Evolutionary conservation across 2,329 filamentous ascomycete genomes (phyloP), one percentile per base, ranked within the genome.

Genomic region (Scedosporium minutisporum): DNA sequence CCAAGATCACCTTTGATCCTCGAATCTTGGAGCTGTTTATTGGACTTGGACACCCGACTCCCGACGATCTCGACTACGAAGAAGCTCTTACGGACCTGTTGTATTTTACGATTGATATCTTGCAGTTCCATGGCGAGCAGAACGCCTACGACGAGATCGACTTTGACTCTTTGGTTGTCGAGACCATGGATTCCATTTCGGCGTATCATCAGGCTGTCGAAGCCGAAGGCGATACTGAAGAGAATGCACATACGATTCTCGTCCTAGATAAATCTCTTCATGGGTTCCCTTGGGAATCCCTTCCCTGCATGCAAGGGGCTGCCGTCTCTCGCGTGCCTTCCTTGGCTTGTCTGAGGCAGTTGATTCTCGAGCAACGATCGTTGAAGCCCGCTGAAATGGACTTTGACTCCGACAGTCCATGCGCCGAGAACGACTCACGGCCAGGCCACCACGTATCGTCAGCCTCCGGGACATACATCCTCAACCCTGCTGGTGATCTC

Each of bases 111-210:
- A 88, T 99, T 5, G 95, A 99, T 69, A 93, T 97, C 60, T 80
- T 99, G 2, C 95, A 97, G 72, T 97, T 99, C 74, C 91, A 96
- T 68, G 95, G 95, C 16, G 96, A 99, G 75, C 85, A 87, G 58
- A 99, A 97, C 71, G 95, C 96, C 0, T 97, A 97, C 74, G 95
- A 99, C 68, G 95, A 99, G 76, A 90, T 99, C 65, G 93, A 97
- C 73, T 96, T 97, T 71, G 95, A 99, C 66, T 78, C 82, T 67
- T 96, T 99, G 85, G 86, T 93, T 4, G 82, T 97, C 46, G 92
- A 96, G 68, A 91, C 90, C 0, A 83, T 91, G 46, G 93, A 97
- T 74, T 91, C 92, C 2, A 77, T 99, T 27, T 85, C 87, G 59
- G 83, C 85, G 0, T 97, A 97, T 70, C 87, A 96, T 69, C 80